Base-by-base conservation (phyloP, 139 green algal genomes). In the Haematococcus sp. region DNA sequence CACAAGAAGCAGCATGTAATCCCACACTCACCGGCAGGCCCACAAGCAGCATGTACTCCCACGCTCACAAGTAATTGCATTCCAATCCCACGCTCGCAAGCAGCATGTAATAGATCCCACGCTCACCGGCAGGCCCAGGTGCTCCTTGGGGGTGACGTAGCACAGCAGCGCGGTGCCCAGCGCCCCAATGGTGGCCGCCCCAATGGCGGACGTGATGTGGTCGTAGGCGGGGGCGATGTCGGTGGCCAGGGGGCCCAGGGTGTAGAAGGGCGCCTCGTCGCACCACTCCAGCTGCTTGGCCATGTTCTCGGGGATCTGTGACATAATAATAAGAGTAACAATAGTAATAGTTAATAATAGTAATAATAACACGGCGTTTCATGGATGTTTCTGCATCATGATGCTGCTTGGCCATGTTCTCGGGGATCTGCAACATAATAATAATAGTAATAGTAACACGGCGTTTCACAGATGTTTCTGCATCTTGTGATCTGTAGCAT, bases 81-180 rank as follows among this genome's bases (percentile, higher is more conserved):
- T 13, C n/a, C n/a, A n/a, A n/a, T n/a, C n/a, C n/a, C 46, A 55
- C 15, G 46, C 46, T 15, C 46, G 46, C n/a, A n/a, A n/a, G n/a
- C n/a, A n/a, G n/a, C n/a, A n/a, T n/a, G n/a, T n/a, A n/a, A n/a
- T n/a, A n/a, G n/a, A n/a, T n/a, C n/a, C n/a, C n/a, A n/a, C n/a
- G 40, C 67, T 44, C 46, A 73, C 81, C 22, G 94, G 94, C 82
- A 98, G 88, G 16, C 94, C 94, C 80, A 98, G 84, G 82, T 98
- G 94, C 92, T 98, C 94, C 89, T 98, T 98, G 17, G 94, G 94
- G 0, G 94, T 98, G 60, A 98, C 94, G 82, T 98, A 98, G 84
- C 94, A 98, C 73, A 98, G 87, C 82, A 98, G 86, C 0, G 95
- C 94, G 0, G 94, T 98, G 59, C 93, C 93, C 40, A 94, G 77